A percentile compares a stretch with the other conserved stretches of the same genome.
These are phyloP conservation scores for Cavenderia fasciculata DNA, from an alignment of 78 protist genomes.

Conservation along the genomic window DNA sequence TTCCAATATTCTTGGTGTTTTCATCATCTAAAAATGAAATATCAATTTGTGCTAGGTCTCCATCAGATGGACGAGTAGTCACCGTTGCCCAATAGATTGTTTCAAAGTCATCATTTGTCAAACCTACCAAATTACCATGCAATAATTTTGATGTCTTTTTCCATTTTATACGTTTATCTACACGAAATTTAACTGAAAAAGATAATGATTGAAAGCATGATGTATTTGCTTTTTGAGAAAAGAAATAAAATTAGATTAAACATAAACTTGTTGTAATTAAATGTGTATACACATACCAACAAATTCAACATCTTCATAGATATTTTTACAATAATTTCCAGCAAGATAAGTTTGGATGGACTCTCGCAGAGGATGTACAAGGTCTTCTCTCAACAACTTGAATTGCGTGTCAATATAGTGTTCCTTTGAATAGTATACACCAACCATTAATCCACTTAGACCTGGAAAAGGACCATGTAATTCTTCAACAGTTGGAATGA, in stretches of 20 bases:
- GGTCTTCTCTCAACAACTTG: slow-evolving; percentile 43
- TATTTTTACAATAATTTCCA: neutral
- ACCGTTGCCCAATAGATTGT: neutral
- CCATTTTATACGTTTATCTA: slow-evolving; percentile 1
- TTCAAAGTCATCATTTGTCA: slow-evolving; percentile 29
- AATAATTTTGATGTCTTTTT: slow-evolving; percentile 8
- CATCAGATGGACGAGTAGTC: slow-evolving; percentile 15
- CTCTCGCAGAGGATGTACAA: slow-evolving; percentile 29
- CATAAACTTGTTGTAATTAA: neutral
- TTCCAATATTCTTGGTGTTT: neutral
- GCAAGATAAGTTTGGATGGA: neutral
- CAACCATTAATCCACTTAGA: too few species aligned
- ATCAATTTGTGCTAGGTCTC: neutral
- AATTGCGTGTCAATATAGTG: slow-evolving; percentile 67
- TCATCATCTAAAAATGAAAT: slow-evolving; percentile 16
- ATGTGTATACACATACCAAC: too few species aligned
- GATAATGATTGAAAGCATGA: neutral
- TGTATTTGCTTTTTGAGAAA: too few species aligned
- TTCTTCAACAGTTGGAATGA: too few species aligned
- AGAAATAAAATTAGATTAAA: too few species aligned
- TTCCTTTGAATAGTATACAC: slow-evolving; percentile 1
- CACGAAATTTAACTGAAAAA: slow-evolving; percentile 2
- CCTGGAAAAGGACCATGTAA: too few species aligned
- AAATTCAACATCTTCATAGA: neutral
- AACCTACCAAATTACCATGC: slow-evolving; percentile 23